Base-by-base conservation (phyloP, 768 basidiomycete genomes). In the Lyophyllum decastes region DNA sequence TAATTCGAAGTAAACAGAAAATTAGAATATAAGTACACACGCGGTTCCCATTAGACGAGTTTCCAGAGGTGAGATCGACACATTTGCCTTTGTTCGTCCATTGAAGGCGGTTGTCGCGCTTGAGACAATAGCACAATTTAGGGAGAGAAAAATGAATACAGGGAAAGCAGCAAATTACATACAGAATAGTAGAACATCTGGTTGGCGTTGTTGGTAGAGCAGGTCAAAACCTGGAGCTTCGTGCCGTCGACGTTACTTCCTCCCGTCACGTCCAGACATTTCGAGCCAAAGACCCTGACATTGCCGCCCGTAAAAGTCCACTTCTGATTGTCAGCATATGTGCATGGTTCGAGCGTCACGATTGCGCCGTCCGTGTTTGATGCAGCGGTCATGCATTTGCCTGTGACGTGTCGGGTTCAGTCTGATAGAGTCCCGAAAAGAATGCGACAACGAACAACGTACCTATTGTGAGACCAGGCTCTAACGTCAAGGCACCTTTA, bases 51-150 rank as follows among this genome's bases (percentile, higher is more conserved):
- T 77, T 73, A 8, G 70, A 61, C 41, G 66, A 66, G 38, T 62
- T 76, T 1, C 82, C 82, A 14, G 64, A 71, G 0, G 76, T 70
- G 49, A 85, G 68, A 57, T 85, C 83, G 30, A 81, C 58, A 54
- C 82, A 84, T 57, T 82, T 82, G 53, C 76, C 76, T 45, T 75
- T 76, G 58, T 78, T 74, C 25, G 73, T 74, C 83, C 82, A 84
- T 1, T 76, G 63, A 34, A 83, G 68, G 33, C 67, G 73, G 52
- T 81, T 74, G 47, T 76, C 69, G n/a, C 66, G 49, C 14, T 26
- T 24, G 48, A 45, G 22, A 11, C n/a, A n/a, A n/a, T n/a, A n/a
- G n/a, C n/a, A n/a, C n/a, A n/a, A n/a, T n/a, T 17, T 24, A 26
- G 35, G 17, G 11, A 22, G n/a, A 22, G n/a, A 9, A 24, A 22